Evolutionary conservation across 768 basidiomycete genomes (phyloP).

Genomic region (Boletus rubroflammeus): DNA sequence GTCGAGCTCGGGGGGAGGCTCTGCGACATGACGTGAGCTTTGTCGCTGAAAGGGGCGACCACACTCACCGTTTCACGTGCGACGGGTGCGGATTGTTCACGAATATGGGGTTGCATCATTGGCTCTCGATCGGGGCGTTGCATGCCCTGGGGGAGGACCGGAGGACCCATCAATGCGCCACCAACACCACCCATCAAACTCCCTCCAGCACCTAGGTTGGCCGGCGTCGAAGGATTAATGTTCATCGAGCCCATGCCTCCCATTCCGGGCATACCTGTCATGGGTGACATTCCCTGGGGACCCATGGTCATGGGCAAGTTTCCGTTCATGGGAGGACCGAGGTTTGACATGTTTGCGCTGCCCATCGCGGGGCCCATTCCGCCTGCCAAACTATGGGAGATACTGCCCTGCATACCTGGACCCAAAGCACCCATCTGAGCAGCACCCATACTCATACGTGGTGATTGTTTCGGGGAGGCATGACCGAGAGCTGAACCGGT

Average conservation of each 20-base stretch:
- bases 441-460: constrained; percentile 17
- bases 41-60: neutral
- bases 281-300: constrained; percentile 12
- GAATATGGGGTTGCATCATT: constrained; percentile 27
- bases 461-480: constrained; percentile 30
- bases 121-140: constrained; percentile 21
- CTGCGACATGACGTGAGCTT: constrained; percentile 10
- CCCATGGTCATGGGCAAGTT: constrained; percentile 16
- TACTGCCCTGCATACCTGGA: constrained; percentile 12
- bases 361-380: constrained; percentile 15
- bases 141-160: constrained; percentile 30
- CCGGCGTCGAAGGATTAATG: constrained; percentile 13
- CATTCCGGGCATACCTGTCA: constrained; percentile 15
- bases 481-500: constrained; percentile 28
- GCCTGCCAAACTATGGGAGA: constrained; percentile 13
- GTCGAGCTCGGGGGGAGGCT: constrained; percentile 24
- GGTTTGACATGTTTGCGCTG: constrained; percentile 3
- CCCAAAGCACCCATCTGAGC: constrained; percentile 8
- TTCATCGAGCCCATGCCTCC: constrained; percentile 21
- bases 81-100: constrained; percentile 23
- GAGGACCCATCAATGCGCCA: constrained; percentile 39
- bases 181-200: constrained; percentile 29
- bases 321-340: constrained; percentile 16
- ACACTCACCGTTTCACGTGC: constrained; percentile 27
- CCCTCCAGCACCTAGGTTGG: constrained; percentile 20